Evolutionary conservation across 2,329 filamentous ascomycete species (phyloP), one percentile per base, ranked within the genome.

Genomic region (Bisporella sp.): DNA sequence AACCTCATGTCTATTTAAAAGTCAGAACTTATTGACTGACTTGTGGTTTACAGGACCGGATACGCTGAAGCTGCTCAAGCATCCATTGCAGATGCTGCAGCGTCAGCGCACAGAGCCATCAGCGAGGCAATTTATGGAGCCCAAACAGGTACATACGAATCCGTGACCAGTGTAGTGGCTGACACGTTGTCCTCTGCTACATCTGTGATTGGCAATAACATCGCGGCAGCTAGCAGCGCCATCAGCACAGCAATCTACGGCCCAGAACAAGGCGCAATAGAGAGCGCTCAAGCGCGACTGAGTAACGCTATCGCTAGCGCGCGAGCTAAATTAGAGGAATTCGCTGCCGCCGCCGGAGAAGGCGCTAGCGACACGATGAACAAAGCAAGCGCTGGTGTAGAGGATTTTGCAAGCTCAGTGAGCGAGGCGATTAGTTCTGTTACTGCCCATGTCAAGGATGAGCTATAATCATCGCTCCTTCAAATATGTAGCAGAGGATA

Each of bases 101-200:
- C 70, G 6, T 76, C 74, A 40, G 81, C 80, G 7, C 74, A 77
- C 52, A 69, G 69, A 29, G 79, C 75, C 2, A 76, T 82, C 50
- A 77, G 71, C 11, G 69, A 71, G 46, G 78, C 79, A 3, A 71
- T 84, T 48, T 83, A 79, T 57, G 78, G 79, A 21, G 74, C 74
- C 1, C 68, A 74, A 1, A 77, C 76, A 1, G 69, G 71, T 3
- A 71, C 68, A 5, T 64, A 70, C 35, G 74, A 74, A 37, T 69
- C 67, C 31, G 73, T 70, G 3, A 70, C 60, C 7, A 51, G 32
- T 41, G 58, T 56, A 29, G 52, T 45, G 4, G 55, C 44, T 6
- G 53, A 56, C 9, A 48, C 33, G n/a, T 56, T 54, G 35, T 49
- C 57, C 5, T 50, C 59, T 7, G 59, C 54, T 5, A 52, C 57